Evolutionary conservation across 306 rosid genomes (phyloP).

Genomic region (Quercus mongolica): DNA sequence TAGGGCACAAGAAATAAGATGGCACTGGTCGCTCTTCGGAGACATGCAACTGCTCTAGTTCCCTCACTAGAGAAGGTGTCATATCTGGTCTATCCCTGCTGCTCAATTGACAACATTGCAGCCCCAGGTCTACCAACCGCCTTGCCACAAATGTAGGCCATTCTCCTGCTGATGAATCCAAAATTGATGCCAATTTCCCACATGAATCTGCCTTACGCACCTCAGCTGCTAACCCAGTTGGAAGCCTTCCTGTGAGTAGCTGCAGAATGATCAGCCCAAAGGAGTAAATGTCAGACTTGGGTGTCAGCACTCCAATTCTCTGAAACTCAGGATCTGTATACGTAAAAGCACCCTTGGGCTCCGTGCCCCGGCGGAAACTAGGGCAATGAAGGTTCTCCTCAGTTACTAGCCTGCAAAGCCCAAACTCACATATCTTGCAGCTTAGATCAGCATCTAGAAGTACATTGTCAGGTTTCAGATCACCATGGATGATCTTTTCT

Average conservation of each 20-base stretch:
- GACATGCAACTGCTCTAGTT: slow-evolving; percentile 60
- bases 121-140: slow-evolving; percentile 60
- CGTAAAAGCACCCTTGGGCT: slow-evolving; percentile 67
- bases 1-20: slow-evolving; percentile 80
- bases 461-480: slow-evolving; percentile 67
- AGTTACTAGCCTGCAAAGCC: slow-evolving; percentile 62
- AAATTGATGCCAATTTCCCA: slow-evolving; percentile 48
- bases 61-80: slow-evolving; percentile 75
- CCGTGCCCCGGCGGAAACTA: slow-evolving; percentile 48
- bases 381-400: slow-evolving; percentile 64
- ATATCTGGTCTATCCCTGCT: slow-evolving; percentile 70
- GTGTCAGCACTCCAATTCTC: slow-evolving; percentile 62
- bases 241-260: slow-evolving; percentile 67
- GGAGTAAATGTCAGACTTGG: slow-evolving; percentile 80
- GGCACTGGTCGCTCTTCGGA: slow-evolving; percentile 76
- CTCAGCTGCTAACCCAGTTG: slow-evolving; percentile 53
- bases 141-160: slow-evolving; percentile 63
- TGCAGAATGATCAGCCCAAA: slow-evolving; percentile 81
- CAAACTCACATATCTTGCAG: slow-evolving; percentile 85
- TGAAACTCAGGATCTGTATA: slow-evolving; percentile 75
- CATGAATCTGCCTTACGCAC: slow-evolving; percentile 57
- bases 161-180: slow-evolving; percentile 75
- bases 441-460: slow-evolving; percentile 60
- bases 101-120: slow-evolving; percentile 71
- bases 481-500: slow-evolving; percentile 74